A percentile compares a stretch with the other conserved stretches of the same genome.
Conservation (phyloP, 768 basidiomycete species). For the Hericium alpestre region DNA sequence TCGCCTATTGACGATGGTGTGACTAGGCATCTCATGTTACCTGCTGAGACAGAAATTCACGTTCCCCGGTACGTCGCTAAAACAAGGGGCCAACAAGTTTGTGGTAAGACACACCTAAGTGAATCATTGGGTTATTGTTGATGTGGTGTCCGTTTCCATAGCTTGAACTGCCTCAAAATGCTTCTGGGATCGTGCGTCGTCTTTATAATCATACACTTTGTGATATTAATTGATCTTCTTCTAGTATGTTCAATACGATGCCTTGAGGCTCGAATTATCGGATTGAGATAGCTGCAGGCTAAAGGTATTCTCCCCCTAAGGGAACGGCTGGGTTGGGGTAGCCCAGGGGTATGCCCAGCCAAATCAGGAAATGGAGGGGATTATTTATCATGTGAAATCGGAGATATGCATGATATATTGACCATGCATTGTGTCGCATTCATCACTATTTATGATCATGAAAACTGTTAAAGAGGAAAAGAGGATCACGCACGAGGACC, state of each 20-base stretch:
- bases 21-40: slow-evolving; percentile 18
- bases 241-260: slow-evolving; percentile 20
- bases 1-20: neutral
- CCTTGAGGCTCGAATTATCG: slow-evolving; percentile 14
- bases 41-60: slow-evolving; percentile 14
- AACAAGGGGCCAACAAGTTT: slow-evolving; percentile 15
- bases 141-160: neutral
- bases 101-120: slow-evolving; percentile 8
- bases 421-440: too few relatives aligned
- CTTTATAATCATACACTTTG: neutral
- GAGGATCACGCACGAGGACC: too few relatives aligned
- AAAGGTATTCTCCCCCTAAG: too few relatives aligned
- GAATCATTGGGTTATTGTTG: neutral
- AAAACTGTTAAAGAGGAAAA: too few relatives aligned
- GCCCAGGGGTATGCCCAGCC: too few relatives aligned
- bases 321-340: too few relatives aligned
- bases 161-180: neutral
- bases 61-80: slow-evolving; percentile 16
- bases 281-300: neutral
- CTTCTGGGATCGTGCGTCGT: neutral
- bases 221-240: slow-evolving; percentile 1
- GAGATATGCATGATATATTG: too few relatives aligned
- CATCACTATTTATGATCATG: too few relatives aligned
- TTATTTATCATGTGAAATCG: too few relatives aligned
- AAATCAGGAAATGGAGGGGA: too few relatives aligned